These are phyloP conservation scores for Komagataella pseudopastoris DNA, from an alignment of 805 yeast genomes.

Conservation along the genomic window DNA sequence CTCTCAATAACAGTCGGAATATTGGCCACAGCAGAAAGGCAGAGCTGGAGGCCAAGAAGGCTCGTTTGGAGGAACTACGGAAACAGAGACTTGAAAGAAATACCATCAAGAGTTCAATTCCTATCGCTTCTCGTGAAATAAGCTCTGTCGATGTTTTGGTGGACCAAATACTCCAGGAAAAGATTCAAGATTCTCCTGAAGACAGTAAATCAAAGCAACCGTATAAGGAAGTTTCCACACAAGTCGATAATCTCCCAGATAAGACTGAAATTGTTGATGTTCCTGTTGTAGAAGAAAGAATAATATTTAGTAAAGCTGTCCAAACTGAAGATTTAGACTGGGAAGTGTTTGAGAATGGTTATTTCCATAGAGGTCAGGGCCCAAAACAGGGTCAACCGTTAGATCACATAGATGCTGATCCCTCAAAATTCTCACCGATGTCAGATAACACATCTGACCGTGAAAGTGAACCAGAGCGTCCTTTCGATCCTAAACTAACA, in stretches of 20 bases:
- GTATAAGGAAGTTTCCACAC: background rate
- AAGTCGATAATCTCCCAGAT: background rate
- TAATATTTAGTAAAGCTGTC: conserved; percentile 3
- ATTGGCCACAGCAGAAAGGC: background rate
- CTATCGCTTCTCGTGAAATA: background rate
- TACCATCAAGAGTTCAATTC: conserved; percentile 5
- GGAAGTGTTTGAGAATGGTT: conserved; percentile 3
- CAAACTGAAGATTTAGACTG: conserved; percentile 3
- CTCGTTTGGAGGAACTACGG: conserved; percentile 36
- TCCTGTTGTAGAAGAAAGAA: conserved; percentile 4
- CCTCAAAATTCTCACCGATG: background rate
- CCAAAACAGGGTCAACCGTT: background rate
- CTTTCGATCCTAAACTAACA: background rate
- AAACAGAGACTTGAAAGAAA: conserved; percentile 25
- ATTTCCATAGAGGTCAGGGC: background rate
- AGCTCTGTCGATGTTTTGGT: background rate
- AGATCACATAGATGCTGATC: background rate
- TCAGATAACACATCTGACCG: background rate
- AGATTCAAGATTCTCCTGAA: background rate
- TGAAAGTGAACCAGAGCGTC: background rate
- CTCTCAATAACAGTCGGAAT: background rate
- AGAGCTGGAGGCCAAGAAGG: conserved; percentile 34
- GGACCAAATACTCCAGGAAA: conserved; percentile 1
- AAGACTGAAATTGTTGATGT: conserved; percentile 3
- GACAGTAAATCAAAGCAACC: background rate